These are phyloP conservation scores for Pichia phayaonensis DNA, from an alignment of 805 yeast species.

Conservation along the genomic window DNA sequence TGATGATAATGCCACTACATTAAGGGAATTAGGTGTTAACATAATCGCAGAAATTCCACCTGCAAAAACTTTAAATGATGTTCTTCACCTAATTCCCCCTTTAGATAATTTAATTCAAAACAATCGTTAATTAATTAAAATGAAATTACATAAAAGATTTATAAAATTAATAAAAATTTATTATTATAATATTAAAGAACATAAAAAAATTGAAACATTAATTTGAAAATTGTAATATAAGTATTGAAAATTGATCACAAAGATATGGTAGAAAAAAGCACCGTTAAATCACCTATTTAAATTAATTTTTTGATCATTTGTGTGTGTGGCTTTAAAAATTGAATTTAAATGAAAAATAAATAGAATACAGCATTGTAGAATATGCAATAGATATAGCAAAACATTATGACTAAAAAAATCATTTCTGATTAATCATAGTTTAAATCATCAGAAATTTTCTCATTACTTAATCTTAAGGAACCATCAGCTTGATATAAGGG, in stretches of 20 bases:
- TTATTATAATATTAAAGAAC: neutral
- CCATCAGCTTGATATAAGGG: conserved; percentile 50
- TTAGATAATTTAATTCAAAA: neutral
- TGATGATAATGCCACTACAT: conserved; percentile 3
- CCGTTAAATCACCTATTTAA: neutral
- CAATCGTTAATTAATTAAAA: neutral
- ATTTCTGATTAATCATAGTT: neutral
- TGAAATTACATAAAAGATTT: neutral
- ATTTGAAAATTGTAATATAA: neutral
- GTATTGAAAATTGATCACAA: neutral
- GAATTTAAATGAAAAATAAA: neutral
- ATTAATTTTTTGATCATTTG: no score
- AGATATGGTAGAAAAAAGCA: neutral
- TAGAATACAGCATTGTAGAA: neutral
- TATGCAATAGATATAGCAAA: neutral
- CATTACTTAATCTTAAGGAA: conserved; percentile 18
- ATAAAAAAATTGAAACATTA: neutral
- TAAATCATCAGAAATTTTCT: neutral
- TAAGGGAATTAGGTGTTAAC: conserved; percentile 4
- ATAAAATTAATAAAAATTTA: neutral
- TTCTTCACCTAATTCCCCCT: neutral
- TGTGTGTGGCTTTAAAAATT: no score
- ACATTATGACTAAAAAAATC: neutral
- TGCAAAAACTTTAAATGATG: conserved; percentile 1
- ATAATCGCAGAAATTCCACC: conserved; percentile 7